Evolutionary conservation across 1,284 basidiomycete species (phyloP).

Genomic region (Garcileccinum viscosum): DNA sequence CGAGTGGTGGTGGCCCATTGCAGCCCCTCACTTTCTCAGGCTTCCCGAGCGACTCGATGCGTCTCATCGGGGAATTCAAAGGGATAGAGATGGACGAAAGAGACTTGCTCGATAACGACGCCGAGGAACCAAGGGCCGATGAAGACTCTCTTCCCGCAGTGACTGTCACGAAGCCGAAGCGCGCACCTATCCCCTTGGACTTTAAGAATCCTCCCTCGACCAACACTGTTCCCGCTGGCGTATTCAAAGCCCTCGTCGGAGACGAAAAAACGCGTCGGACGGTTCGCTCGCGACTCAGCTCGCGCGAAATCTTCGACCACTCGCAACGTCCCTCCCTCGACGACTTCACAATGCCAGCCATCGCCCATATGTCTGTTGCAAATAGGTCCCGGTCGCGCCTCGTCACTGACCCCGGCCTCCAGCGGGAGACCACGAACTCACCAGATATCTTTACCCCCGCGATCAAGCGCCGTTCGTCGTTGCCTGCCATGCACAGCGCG

Average conservation of each 20-base stretch:
- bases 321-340: conserved; percentile 73
- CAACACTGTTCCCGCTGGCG: conserved; percentile 80
- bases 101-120: conserved; percentile 16
- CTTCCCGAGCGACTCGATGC: conserved; percentile 46
- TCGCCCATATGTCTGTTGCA: conserved; percentile 54
- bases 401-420: conserved; percentile 58
- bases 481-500: conserved; percentile 60
- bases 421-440: conserved; percentile 28
- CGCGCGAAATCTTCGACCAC: conserved; percentile 68
- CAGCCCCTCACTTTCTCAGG: conserved; percentile 72
- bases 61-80: conserved; percentile 21
- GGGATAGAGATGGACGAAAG: conserved; percentile 23
- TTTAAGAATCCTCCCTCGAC: conserved; percentile 76
- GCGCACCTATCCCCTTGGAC: conserved; percentile 79
- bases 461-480: conserved; percentile 60
- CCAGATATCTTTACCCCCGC: conserved; percentile 60
- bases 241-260: conserved; percentile 78
- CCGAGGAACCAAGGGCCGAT: conserved; percentile 35
- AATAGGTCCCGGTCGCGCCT: conserved; percentile 58
- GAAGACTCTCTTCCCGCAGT: conserved; percentile 41
- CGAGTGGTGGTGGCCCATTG: conserved; percentile 43
- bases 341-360: conserved; percentile 70
- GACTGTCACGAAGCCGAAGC: conserved; percentile 55
- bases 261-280: conserved; percentile 70
- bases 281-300: conserved; percentile 76